Evolutionary conservation across 2,329 filamentous ascomycete species (phyloP), one percentile per base, ranked within the genome.

Genomic region (Beauveria caledonica): DNA sequence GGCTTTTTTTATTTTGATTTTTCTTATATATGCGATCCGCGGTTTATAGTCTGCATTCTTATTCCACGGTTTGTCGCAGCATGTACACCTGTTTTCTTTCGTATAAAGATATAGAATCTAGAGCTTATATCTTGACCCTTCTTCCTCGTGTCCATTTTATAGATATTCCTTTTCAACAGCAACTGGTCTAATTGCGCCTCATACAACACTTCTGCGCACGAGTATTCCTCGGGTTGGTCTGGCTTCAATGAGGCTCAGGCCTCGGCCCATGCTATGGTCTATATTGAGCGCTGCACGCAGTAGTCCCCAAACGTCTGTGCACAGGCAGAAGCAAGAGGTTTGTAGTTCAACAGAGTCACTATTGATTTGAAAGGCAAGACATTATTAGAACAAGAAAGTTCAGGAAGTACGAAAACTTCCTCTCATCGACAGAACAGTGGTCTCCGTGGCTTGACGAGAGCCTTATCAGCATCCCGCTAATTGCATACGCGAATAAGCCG

Each of bases 401-500:
- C 10, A 11, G 10, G 3, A 33, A 10, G 29, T 33, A 1, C 29
- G 29, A 11, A 33, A 11, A 33, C 29, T 40, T 15, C 3, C 13
- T 48, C 23, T 27, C 5, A n/a, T 13, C 23, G 13, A 48, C 15
- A 15, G 15, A 7, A 23, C 23, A 25, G 33, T 10, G n/a, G 49
- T 23, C 39, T 36, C 29, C 2, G 29, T 21, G 6, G 23, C 23
- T 29, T 49, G 13, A 23, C 11, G 44, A 52, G 27, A 19, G 25
- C 48, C 50, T 53, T 42, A 9, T 42, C 11, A 21, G 39, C 9
- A 29, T 27, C 42, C 53, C 40, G 45, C 55, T 58, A 58, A 58
- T 58, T 58, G 55, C 55, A 58, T 58, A 58, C 45, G 42, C 9
- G 9, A 10, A 39, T n/a, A 33, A 23, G 40, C 52, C 40, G 44